Evolutionary conservation across 2,329 filamentous ascomycete species (phyloP), one percentile per base, ranked within the genome.

Genomic region (Aspergillus hiratsukae): DNA sequence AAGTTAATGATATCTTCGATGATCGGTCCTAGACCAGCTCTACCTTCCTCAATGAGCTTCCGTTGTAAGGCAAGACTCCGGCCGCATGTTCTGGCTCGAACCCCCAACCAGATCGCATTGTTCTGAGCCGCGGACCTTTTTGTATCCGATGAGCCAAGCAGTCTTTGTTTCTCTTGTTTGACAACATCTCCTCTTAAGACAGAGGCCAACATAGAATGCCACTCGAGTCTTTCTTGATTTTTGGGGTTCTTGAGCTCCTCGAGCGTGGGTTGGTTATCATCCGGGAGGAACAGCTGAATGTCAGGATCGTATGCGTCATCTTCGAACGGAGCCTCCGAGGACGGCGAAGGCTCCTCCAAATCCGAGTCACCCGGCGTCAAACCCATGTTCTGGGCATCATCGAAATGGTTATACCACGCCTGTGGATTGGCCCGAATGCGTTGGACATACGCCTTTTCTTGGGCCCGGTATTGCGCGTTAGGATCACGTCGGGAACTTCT

Each of bases 151-250:
- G 90, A 87, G 48, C 91, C 92, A 63, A 95, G 94, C 67, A 99
- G 75, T 48, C 94, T 86, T 74, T 96, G 96, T 81, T 99, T 99
- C 77, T 99, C 94, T 74, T 99, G 94, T 67, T 91, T 90, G 56
- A 99, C 93, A 8, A 99, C 94, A 72, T 99, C 94, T 62, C 94
- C 94, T 1, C 92, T 97, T 63, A 99, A 78, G 3, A 99, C 94
- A 14, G 93, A 95, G 58, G 93, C 90, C 55, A 99, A 78, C 94
- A 99, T 99, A 3, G 91, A 91, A 75, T 99, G 92, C 94, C 94
- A 99, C 75, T 99, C 94, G 25, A 99, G 80, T 48, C 93, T 83
- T 74, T 97, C 94, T 59, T 92, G 83, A 69, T 92, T 97, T 61
- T 87, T 86, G 1, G 91, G 89, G 65, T 97, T 89, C 72, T 89